Evolutionary conservation across 495 filamentous ascomycete genomes (phyloP).

Genomic region (Neurospora sp.): DNA sequence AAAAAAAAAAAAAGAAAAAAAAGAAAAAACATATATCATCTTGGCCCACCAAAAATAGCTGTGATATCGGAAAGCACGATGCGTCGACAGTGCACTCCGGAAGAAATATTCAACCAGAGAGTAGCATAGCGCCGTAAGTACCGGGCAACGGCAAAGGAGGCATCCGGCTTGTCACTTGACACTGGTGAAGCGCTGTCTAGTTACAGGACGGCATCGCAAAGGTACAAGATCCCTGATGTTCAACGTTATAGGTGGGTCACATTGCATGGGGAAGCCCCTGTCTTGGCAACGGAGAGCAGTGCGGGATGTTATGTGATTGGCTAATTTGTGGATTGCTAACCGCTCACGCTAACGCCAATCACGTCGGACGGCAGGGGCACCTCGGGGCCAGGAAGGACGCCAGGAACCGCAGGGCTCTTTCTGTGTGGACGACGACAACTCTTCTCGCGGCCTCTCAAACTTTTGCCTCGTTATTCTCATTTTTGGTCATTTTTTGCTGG

Average conservation of each 20-base stretch:
- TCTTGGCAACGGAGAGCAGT: slow-evolving; percentile 9
- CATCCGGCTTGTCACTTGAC: slow-evolving; percentile 16
- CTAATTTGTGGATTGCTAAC: slow-evolving; percentile 21
- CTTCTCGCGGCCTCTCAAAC: background rate
- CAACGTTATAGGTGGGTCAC: background rate
- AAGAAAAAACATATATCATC: background rate
- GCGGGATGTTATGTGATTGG: slow-evolving; percentile 28
- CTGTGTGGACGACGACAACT: background rate
- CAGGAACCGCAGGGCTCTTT: background rate
- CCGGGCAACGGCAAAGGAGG: background rate
- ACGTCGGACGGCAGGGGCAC: slow-evolving; percentile 16
- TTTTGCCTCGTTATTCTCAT: background rate
- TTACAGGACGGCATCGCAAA: slow-evolving; percentile 11
- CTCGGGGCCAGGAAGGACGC: background rate
- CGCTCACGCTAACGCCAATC: slow-evolving; percentile 35
- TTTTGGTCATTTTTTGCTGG: background rate
- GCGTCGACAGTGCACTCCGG: background rate
- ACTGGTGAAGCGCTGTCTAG: slow-evolving; percentile 19
- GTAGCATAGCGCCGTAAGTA: background rate
- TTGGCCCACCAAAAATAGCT: background rate
- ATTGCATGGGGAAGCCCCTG: slow-evolving; percentile 5
- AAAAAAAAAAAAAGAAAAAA: background rate
- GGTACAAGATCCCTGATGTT: slow-evolving; percentile 12
- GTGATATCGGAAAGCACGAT: background rate
- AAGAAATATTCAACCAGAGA: background rate